Evolutionary conservation across 345 rosid species (phyloP).

Genomic region (Salix arbutifolia): DNA sequence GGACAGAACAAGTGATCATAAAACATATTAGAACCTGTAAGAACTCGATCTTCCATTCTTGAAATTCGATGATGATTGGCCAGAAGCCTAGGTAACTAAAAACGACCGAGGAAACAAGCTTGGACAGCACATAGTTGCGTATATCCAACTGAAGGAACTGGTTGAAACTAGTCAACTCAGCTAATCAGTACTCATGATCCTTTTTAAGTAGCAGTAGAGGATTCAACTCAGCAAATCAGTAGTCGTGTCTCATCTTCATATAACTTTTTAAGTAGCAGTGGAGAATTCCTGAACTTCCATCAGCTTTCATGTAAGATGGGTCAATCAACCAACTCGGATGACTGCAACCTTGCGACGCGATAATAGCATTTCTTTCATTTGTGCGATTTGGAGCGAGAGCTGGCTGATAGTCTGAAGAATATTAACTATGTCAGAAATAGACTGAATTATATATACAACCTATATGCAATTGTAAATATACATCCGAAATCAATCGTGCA

Average conservation of each 20-base stretch:
- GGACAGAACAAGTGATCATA: no score
- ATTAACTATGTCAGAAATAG: not conserved
- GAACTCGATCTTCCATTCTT: no score
- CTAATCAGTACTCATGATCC: not conserved
- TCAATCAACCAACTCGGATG: conserved; percentile 30
- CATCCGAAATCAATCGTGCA: no score
- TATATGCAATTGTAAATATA: no score
- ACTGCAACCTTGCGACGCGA: conserved; percentile 41
- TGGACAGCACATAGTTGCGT: no score
- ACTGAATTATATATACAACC: not conserved
- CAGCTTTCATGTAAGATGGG: not conserved
- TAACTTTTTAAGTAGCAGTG: not conserved
- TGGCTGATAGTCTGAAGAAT: conserved; percentile 42
- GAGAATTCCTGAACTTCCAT: not conserved
- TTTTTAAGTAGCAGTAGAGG: not conserved
- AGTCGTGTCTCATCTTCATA: not conserved
- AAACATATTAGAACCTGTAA: no score
- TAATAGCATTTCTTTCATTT: conserved; percentile 32
- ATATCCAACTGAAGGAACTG: not conserved
- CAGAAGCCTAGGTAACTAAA: no score
- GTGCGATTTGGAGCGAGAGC: conserved; percentile 40
- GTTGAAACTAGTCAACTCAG: not conserved
- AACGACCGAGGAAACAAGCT: no score
- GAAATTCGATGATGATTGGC: no score
- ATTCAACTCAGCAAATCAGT: not conserved